Evolutionary conservation across 805 yeast genomes (phyloP), one percentile per base, ranked within the genome.

Genomic region (Clavispora carvajalis): DNA sequence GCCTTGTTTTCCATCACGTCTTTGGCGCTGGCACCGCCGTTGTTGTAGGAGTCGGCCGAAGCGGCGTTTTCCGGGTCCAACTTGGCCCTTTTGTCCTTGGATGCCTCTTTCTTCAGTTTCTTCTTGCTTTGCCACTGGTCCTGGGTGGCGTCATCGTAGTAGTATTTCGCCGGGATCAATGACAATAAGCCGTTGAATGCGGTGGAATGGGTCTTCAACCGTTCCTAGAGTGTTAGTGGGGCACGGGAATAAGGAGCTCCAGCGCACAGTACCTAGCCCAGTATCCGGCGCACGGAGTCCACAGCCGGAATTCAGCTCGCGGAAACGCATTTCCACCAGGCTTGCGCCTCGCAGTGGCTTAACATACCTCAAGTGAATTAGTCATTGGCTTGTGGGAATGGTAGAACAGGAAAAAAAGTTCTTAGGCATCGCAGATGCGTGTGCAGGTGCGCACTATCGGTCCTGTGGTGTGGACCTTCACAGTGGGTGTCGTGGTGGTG

Each of bases 71-170:
- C 73, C 0, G 96, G 95, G 57, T 88, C 89, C 44, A 90, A 71
- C 60, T 89, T 90, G 41, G 78, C 76, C 48, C 77, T 68, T 57
- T 84, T 85, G 47, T 76, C 79, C 38, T 67, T 71, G 49, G 71
- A 77, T 16, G 71, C 62, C 49, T 86, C 88, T 39, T 73, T 77
- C 52, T 83, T 85, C 22, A 79, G 62, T 63, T 81, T 77, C 68
- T 88, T 87, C 67, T 80, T 85, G 52, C 82, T 83, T 52, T 82
- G 81, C 97, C 97, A 90, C 63, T 91, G 97, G 38, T 82, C 82
- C 53, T 83, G 80, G 2, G 91, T 82, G 43, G 86, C 91, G 29
- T 85, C 96, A 60, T 90, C 96, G 59, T 86, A 89, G 60, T 91
- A 91, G 57, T 84, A 89, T 57, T 89, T 88, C 3, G 97, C 95